Evolutionary conservation across 208 protist species (phyloP), one percentile per base, ranked within the genome.

Genomic region (Crithidia acanthocephali): DNA sequence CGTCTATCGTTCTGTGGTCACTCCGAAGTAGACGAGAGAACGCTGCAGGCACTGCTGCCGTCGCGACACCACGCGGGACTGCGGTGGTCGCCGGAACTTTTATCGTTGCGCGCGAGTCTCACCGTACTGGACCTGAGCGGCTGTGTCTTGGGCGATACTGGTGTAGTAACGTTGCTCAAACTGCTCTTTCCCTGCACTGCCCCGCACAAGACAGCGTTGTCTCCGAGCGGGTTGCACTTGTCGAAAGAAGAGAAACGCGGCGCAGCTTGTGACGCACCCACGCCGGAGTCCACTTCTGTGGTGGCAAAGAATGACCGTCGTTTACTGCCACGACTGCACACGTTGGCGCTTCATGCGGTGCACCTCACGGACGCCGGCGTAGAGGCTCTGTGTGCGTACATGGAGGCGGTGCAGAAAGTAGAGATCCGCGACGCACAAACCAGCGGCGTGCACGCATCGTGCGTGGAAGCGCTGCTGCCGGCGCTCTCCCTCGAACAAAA

Each of bases 401-500:
- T 73, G 8, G n/a, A 37, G 25, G 20, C 52, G 0, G 25, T 45
- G 35, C 32, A 22, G 40, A 32, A 30, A 11, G 7, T 35, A 15
- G 44, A 4, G 10, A n/a, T 5, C 8, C 32, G 5, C 35, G 35
- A 13, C 11, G 11, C 8, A 5, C 5, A 40, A 40, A 40, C 35
- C 35, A 40, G 35, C 35, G 35, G 35, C 35, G 11, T 5, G 11
- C 35, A 40, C 35, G 11, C 35, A 5, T 40, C 35, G 35, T 40
- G 11, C 35, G 11, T 40, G 35, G 11, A 11, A 32, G 44, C 20
- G 3, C 10, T 69, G 20, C 10, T 76, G n/a, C 61, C 25, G 8
- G 9, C 40, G 13, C 62, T 76, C 15, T 76, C 70, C 8, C 22
- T 76, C 1, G 47, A 47, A 51, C 62, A 60, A 13, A 76, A 76